Conservation (phyloP, 768 basidiomycete genomes). For the Scleroderma bovista region DNA sequence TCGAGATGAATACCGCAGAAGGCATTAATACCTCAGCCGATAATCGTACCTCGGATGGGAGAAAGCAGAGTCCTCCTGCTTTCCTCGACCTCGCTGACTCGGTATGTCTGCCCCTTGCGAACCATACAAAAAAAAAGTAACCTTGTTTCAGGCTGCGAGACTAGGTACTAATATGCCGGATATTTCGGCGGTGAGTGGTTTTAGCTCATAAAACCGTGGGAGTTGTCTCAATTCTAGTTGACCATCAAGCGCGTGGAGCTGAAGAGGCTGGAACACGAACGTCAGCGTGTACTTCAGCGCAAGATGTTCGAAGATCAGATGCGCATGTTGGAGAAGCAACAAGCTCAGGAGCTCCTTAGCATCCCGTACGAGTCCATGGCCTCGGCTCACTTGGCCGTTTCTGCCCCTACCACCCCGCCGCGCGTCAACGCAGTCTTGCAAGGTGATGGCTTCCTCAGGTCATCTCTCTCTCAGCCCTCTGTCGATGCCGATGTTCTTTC, state of each 20-base stretch:
- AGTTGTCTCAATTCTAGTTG: slow-evolving; percentile 5
- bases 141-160: slow-evolving; percentile 59
- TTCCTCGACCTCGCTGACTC: slow-evolving; percentile 93
- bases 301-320: slow-evolving; percentile 96
- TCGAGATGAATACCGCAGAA: slow-evolving; percentile 68
- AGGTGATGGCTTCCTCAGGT: slow-evolving; percentile 44
- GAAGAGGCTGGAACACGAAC: slow-evolving; percentile 82
- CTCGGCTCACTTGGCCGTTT: slow-evolving; percentile 69
- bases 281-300: slow-evolving; percentile 80
- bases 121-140: slow-evolving; percentile 6
- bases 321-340: slow-evolving; percentile 87
- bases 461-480: slow-evolving; percentile 42
- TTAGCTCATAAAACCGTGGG: neutral
- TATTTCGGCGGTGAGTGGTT: slow-evolving; percentile 67
- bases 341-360: slow-evolving; percentile 77
- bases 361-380: slow-evolving; percentile 62
- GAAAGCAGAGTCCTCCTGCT: slow-evolving; percentile 85
- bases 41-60: slow-evolving; percentile 63
- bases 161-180: slow-evolving; percentile 84
- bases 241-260: slow-evolving; percentile 71
- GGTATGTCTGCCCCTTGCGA: slow-evolving; percentile 43
- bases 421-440: slow-evolving; percentile 69
- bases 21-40: slow-evolving; percentile 68
- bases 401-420: slow-evolving; percentile 84
- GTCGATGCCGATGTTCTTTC: slow-evolving; percentile 62